These are phyloP conservation scores for Zoysia matrella DNA, from an alignment of 202 grass and related monocot species.

Conservation along the genomic window DNA sequence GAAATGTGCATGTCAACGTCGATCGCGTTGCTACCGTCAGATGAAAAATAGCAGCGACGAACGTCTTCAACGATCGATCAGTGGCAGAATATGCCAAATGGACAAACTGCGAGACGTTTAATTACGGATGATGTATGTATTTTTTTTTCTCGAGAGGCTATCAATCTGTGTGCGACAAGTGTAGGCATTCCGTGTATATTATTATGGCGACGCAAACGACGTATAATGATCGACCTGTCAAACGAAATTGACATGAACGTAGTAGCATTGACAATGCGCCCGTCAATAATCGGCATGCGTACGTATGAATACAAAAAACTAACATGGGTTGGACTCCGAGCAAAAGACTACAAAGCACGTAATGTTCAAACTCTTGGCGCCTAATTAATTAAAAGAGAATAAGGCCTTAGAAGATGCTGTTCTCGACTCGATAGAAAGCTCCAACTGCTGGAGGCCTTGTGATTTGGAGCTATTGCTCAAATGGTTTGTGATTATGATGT, in stretches of 20 bases:
- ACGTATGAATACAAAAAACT: background rate
- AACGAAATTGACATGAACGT: background rate
- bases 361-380: background rate
- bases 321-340: background rate
- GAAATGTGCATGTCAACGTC: constrained; percentile 3
- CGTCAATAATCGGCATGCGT: background rate
- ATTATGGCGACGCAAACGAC: background rate
- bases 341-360: constrained; percentile 20
- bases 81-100: constrained; percentile 13
- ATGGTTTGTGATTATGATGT: background rate
- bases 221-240: background rate
- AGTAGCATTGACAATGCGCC: background rate
- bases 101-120: background rate
- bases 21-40: background rate
- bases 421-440: background rate
- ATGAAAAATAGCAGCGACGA: background rate
- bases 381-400: background rate
- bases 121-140: background rate
- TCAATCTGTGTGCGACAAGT: background rate
- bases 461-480: background rate
- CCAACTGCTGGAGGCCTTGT: background rate
- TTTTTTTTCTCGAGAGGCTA: too few relatives aligned
- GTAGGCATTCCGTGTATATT: background rate
- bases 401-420: constrained; percentile 32
- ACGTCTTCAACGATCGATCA: background rate